These are phyloP conservation scores for Forsythia suspensa DNA, from an alignment of 257 asterid genomes.

Conservation along the genomic window DNA sequence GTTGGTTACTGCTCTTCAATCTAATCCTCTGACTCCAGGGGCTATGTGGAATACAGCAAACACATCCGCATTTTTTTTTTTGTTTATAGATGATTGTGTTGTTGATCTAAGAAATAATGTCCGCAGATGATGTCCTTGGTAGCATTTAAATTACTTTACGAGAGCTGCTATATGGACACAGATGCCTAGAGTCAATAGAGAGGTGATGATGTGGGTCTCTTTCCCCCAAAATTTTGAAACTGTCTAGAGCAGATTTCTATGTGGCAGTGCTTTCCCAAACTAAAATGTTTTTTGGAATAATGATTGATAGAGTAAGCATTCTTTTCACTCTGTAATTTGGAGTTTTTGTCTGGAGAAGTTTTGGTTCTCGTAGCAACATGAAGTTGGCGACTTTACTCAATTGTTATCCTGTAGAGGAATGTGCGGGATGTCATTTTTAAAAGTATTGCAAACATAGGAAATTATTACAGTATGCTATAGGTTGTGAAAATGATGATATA, in stretches of 20 bases:
- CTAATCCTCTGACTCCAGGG: too few species aligned
- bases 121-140: too few species aligned
- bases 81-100: not conserved
- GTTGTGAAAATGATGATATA: not conserved
- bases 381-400: not conserved
- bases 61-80: not conserved
- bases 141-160: not conserved
- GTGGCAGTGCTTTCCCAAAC: not conserved
- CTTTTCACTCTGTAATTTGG: not conserved
- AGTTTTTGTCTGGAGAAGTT: not conserved
- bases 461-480: not conserved
- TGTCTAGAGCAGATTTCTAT: not conserved
- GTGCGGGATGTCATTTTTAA: not conserved
- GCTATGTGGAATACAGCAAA: too few species aligned
- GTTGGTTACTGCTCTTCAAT: not conserved
- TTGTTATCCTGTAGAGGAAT: not conserved
- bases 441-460: not conserved
- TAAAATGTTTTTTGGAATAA: not conserved
- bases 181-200: not conserved
- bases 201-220: not conserved
- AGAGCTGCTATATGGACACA: not conserved
- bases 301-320: not conserved
- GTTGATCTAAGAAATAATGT: not conserved
- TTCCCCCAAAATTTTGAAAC: not conserved
- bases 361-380: not conserved